These are phyloP conservation scores for Fusarium denticulatum DNA, from an alignment of 2,329 filamentous ascomycete species.

Conservation along the genomic window DNA sequence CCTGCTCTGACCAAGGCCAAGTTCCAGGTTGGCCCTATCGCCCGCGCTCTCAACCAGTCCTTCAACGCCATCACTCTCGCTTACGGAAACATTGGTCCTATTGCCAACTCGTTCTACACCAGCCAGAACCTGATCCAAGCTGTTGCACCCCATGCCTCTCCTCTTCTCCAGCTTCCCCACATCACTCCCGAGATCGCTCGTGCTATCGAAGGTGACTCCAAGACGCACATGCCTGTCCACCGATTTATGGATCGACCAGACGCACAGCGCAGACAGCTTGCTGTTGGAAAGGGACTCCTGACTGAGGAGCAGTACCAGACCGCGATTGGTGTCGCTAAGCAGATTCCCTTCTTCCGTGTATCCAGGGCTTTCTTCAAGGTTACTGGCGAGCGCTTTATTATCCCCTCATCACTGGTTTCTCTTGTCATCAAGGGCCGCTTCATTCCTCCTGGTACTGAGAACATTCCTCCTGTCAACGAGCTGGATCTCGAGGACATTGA, in stretches of 20 bases:
- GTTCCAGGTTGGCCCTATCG: conserved; percentile 87
- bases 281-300: conserved; percentile 76
- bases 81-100: conserved; percentile 83
- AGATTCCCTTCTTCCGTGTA: conserved; percentile 84
- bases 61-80: conserved; percentile 89
- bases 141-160: conserved; percentile 81
- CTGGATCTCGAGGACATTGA: conserved; percentile 90
- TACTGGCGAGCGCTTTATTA: conserved; percentile 90
- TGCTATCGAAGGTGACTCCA: conserved; percentile 78
- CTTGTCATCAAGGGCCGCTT: conserved; percentile 96
- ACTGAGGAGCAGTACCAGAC: conserved; percentile 80
- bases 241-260: conserved; percentile 89
- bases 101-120: conserved; percentile 82
- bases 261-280: conserved; percentile 74
- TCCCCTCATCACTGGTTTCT: conserved; percentile 90
- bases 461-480: conserved; percentile 79
- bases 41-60: conserved; percentile 84
- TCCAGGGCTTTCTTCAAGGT: conserved; percentile 99
- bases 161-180: conserved; percentile 90
- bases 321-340: conserved; percentile 79
- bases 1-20: conserved; percentile 82
- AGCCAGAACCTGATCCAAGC: conserved; percentile 93
- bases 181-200: conserved; percentile 75
- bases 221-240: conserved; percentile 81
- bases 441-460: conserved; percentile 82